Evolutionary conservation across 768 basidiomycete species (phyloP).

Genomic region (Megacollybia marginata): DNA sequence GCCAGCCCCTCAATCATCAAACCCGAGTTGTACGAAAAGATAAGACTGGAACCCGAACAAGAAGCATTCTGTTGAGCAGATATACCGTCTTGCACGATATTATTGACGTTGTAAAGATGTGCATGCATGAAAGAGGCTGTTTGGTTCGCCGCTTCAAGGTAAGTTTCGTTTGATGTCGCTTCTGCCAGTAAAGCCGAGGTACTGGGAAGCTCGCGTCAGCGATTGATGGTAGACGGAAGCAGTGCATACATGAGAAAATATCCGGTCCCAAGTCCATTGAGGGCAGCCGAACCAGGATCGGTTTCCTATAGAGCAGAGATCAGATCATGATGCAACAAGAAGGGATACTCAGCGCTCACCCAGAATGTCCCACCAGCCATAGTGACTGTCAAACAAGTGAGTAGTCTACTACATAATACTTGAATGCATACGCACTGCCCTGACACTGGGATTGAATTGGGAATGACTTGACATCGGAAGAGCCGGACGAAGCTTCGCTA

Average conservation of each 20-base stretch:
- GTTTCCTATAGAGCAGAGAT: background rate
- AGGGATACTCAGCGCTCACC: background rate
- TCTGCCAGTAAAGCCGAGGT: constrained; percentile 5
- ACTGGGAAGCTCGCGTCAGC: background rate
- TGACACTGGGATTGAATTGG: too few species aligned
- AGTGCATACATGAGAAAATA: constrained; percentile 2
- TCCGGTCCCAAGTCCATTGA: constrained; percentile 7
- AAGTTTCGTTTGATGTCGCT: constrained; percentile 4
- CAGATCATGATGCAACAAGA: too few species aligned
- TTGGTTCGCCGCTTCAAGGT: constrained; percentile 2
- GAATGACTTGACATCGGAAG: too few species aligned
- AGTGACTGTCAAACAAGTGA: background rate
- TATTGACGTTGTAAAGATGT: too few species aligned
- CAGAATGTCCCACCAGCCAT: too few species aligned
- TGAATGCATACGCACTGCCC: background rate
- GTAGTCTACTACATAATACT: background rate
- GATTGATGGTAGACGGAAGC: background rate
- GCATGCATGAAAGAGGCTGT: constrained; percentile 6
- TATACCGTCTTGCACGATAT: constrained; percentile 2
- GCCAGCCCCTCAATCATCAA: too few species aligned
- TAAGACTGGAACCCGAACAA: background rate
- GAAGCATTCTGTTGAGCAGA: constrained; percentile 4
- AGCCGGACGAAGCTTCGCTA: too few species aligned
- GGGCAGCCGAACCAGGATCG: background rate
- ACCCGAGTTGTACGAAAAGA: too few species aligned